These are phyloP conservation scores for Solanum corneliomulleri DNA, from an alignment of 257 asterid genomes.

Conservation along the genomic window DNA sequence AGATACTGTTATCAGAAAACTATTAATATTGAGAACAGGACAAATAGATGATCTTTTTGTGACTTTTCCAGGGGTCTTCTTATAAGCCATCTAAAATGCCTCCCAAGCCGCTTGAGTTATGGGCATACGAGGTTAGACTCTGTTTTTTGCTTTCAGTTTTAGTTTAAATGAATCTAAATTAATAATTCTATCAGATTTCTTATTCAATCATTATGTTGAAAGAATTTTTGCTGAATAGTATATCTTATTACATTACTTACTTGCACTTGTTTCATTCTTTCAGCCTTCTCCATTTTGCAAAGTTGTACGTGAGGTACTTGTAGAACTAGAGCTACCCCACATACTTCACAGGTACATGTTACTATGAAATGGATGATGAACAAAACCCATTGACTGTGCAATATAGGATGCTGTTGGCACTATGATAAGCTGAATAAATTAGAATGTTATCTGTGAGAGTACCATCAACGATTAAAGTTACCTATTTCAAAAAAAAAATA, in stretches of 20 bases:
- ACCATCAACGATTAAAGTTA: background rate
- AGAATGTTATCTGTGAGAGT: background rate
- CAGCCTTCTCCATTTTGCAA: slow-evolving; percentile 95
- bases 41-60: background rate
- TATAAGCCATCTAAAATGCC: slow-evolving; percentile 76
- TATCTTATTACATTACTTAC: background rate
- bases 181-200: background rate
- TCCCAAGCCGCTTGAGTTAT: slow-evolving; percentile 72
- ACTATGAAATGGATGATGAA: background rate
- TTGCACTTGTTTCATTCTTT: background rate
- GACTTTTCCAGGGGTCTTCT: background rate
- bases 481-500: background rate
- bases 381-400: background rate
- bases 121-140: slow-evolving; percentile 87
- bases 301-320: slow-evolving; percentile 83
- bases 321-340: slow-evolving; percentile 91
- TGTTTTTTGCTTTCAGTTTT: background rate
- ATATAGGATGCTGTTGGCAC: background rate
- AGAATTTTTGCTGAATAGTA: background rate
- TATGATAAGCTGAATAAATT: background rate
- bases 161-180: background rate
- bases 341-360: slow-evolving; percentile 62
- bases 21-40: background rate
- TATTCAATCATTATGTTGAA: background rate
- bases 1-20: background rate